Evolutionary conservation across 371 early-diverging fungal species (phyloP).

Genomic region (Umbelopsis sp.): DNA sequence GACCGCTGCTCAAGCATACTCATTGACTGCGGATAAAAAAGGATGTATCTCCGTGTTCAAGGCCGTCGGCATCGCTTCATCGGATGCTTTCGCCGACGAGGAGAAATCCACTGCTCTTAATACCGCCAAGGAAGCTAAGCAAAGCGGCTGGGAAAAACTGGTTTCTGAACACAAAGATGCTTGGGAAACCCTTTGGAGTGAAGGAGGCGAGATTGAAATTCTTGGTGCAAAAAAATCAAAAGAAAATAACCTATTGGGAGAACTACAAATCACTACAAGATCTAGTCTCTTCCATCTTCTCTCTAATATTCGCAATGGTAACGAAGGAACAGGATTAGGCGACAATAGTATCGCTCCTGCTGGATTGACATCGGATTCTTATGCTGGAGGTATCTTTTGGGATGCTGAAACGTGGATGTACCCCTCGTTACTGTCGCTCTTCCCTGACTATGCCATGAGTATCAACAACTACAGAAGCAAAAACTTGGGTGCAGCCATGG

Average conservation of each 20-base stretch:
- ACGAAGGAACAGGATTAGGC: conserved; percentile 28
- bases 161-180: conserved; percentile 25
- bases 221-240: conserved; percentile 26
- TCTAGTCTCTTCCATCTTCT: conserved; percentile 33
- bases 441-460: conserved; percentile 34
- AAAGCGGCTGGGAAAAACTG: conserved; percentile 26
- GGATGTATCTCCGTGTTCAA: conserved; percentile 26
- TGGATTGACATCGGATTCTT: conserved; percentile 34
- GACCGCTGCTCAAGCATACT: conserved; percentile 28
- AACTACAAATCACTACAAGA: conserved; percentile 26
- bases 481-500: conserved; percentile 27
- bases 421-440: conserved; percentile 31
- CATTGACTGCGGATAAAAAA: conserved; percentile 15
- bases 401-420: conserved; percentile 39
- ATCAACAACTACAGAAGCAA: conserved; percentile 37
- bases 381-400: conserved; percentile 38
- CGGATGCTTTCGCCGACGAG: conserved; percentile 27
- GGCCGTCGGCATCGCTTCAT: conserved; percentile 32
- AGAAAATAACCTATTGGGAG: conserved; percentile 21
- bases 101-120: conserved; percentile 28
- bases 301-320: conserved; percentile 28
- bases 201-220: conserved; percentile 29
- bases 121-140: conserved; percentile 25
- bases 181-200: conserved; percentile 29
- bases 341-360: conserved; percentile 36